These are phyloP conservation scores for Acer negundo DNA, from an alignment of 345 rosid genomes.

Conservation along the genomic window DNA sequence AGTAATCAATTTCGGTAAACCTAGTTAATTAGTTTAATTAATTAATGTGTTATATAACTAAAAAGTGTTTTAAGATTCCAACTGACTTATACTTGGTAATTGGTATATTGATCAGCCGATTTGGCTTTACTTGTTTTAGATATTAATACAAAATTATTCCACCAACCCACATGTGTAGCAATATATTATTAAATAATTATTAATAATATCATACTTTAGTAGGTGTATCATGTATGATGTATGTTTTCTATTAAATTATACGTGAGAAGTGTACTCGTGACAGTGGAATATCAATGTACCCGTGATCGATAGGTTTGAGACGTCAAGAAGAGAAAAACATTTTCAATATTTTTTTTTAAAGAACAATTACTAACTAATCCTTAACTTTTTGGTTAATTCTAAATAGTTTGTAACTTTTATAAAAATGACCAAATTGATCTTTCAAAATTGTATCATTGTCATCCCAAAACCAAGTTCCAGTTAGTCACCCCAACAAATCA, in stretches of 20 bases:
- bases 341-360: too few species aligned
- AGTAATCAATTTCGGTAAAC: neutral
- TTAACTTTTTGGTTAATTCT: too few species aligned
- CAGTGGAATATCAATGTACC: neutral
- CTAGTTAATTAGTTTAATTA: neutral
- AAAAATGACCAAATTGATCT: too few species aligned
- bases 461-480: too few species aligned
- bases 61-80: constrained; percentile 3
- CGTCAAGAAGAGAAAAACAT: neutral
- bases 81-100: neutral
- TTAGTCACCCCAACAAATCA: too few species aligned
- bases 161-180: constrained; percentile 3
- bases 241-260: neutral
- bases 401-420: too few species aligned
- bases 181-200: too few species aligned
- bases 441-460: too few species aligned
- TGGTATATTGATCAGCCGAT: neutral
- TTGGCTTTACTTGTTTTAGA: neutral
- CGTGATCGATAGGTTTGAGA: neutral
- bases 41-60: neutral
- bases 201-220: too few species aligned
- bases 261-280: neutral
- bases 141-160: neutral
- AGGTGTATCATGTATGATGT: too few species aligned
- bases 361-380: too few species aligned